phyloP scores from a whole-genome alignment of 306 rosid genomes.

The Dalbergia cochinchinensis region DNA sequence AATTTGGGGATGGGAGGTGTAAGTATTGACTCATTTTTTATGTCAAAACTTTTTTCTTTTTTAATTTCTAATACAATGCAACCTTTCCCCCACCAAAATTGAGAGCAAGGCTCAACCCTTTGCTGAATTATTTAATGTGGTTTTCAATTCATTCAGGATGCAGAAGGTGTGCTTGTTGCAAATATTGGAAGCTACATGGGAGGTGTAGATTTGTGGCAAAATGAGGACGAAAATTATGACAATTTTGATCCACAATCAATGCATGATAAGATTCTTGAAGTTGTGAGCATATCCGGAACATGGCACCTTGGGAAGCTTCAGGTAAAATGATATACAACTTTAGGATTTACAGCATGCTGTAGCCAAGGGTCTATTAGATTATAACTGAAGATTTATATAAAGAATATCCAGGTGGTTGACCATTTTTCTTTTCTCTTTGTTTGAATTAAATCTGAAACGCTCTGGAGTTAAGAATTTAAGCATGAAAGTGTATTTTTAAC shows the following conservation, averaged over 20 bases:
- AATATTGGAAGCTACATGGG: constrained; percentile 99
- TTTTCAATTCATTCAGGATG: constrained; percentile 73
- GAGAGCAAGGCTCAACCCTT: not conserved
- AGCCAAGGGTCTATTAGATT: constrained; percentile 33
- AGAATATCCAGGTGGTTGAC: constrained; percentile 18
- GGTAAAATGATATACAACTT: constrained; percentile 58
- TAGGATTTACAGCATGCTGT: constrained; percentile 4
- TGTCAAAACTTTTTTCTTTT: not conserved
- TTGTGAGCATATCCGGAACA: constrained; percentile 97
- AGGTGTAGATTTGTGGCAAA: constrained; percentile 99
- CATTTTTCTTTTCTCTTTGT: not conserved
- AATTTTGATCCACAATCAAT: constrained; percentile 96
- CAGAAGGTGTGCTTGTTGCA: constrained; percentile 98
- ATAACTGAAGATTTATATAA: constrained; percentile 13
- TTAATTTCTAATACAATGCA: constrained; percentile 5
- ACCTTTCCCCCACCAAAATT: not conserved
- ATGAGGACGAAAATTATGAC: constrained; percentile 92
- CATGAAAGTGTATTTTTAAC: not conserved
- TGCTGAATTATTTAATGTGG: constrained; percentile 30
- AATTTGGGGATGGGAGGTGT: not conserved
- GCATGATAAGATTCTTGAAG: constrained; percentile 98
- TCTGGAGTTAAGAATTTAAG: constrained; percentile 16
- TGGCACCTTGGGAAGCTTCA: constrained; percentile 99
- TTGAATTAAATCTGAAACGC: not conserved
- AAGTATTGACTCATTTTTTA: constrained; percentile 19